A percentile compares a stretch with the other conserved stretches of the same genome.
Conservation (phyloP, 176 grass and related monocot genomes). For the Miscanthus lutarioriparius region DNA sequence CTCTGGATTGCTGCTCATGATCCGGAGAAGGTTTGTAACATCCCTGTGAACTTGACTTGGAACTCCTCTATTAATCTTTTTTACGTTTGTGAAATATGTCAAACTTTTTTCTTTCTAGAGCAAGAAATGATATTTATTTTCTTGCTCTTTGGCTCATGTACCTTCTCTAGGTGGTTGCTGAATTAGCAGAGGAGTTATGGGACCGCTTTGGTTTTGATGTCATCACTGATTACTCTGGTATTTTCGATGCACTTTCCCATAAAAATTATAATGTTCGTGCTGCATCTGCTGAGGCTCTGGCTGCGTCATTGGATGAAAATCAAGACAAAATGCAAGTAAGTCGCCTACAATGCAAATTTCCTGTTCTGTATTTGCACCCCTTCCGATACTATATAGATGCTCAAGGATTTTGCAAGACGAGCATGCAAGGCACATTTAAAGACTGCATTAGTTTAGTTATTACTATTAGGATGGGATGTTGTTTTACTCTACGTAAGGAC, state of each 20-base stretch:
- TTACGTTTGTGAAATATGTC: constrained; percentile 19
- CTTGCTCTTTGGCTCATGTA: constrained; percentile 33
- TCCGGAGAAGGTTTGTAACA: constrained; percentile 81
- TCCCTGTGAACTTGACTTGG: constrained; percentile 13
- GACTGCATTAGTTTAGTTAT: not conserved
- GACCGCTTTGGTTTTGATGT: constrained; percentile 85
- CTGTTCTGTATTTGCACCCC: not conserved
- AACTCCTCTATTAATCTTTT: constrained; percentile 26
- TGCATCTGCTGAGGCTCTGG: constrained; percentile 90
- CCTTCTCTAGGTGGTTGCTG: constrained; percentile 73
- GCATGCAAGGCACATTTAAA: not conserved
- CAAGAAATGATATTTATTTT: constrained; percentile 22
- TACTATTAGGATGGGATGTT: not conserved
- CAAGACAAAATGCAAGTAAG: constrained; percentile 82
- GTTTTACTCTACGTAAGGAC: not conserved
- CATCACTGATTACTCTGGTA: constrained; percentile 80
- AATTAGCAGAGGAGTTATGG: constrained; percentile 94
- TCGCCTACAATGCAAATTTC: constrained; percentile 2
- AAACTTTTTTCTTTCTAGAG: not conserved
- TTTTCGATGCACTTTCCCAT: constrained; percentile 83
- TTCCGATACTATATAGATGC: not conserved
- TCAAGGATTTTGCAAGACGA: not conserved
- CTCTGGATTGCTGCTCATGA: constrained; percentile 97
- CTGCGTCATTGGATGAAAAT: constrained; percentile 91
- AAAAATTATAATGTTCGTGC: constrained; percentile 84